Evolutionary conservation across 169 alveolate genomes (phyloP), one percentile per base, ranked within the genome.

Genomic region (Babesia ovata): DNA sequence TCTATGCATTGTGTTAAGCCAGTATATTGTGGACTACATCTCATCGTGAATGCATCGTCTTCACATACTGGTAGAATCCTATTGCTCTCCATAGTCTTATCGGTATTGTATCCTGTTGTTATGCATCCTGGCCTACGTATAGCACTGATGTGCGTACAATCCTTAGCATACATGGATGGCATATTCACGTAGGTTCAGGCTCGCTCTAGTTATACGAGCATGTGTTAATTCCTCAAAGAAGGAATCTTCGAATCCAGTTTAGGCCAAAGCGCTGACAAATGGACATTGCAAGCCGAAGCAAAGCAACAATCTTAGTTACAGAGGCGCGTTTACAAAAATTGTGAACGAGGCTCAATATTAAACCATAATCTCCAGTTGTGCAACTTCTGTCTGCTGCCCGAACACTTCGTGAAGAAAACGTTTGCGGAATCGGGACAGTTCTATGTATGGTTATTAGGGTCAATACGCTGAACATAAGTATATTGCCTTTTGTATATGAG

Each of bases 201-300:
- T 14, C 19, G 26, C 19, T 44, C 59, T 17, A 8, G 24, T 21
- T 63, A 33, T 61, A 21, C 45, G 16, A 13, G 45, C 59, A 24
- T 63, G 24, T 26, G 56, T 26, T 36, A 9, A 39, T 17, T 22
- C 65, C 66, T 67, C 76, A 67, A 67, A 67, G 66, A 17, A 67
- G 66, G 66, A 28, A 52, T 67, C 52, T 50, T 33, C 63, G 52
- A 39, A 50, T 33, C 52, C 65, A 17, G 22, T 52, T 67, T 36
- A 4, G 50, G 65, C 63, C 76, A 67, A 67, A 50, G 63, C 29
- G 76, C 76, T 42, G 53, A 24, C 10, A 67, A 11, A 16, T 22
- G 17, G 39, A 14, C 54, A 24, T 10, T 63, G 58, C 36, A 46
- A 17, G 42, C n/a, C 60, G 2, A 46, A 49, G 60, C 11, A 12